Conservation (phyloP, 164 flowering plant species). For the Nelumbo lutea region DNA sequence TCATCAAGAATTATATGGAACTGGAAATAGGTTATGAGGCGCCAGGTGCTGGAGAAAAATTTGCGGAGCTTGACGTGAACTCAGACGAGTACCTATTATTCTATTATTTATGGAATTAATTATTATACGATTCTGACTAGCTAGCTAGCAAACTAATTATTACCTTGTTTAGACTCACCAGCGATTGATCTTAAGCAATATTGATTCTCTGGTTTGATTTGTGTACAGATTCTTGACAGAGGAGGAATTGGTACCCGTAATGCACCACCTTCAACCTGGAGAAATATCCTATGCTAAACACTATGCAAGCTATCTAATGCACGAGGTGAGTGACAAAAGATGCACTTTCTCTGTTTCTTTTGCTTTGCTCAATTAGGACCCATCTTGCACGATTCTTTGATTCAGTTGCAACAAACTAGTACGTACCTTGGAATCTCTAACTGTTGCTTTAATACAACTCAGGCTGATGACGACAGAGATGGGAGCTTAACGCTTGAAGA, state of each 20-base stretch:
- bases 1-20: slow-evolving; percentile 29
- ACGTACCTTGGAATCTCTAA: background rate
- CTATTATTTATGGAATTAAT: background rate
- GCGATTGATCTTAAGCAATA: background rate
- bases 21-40: slow-evolving; percentile 23
- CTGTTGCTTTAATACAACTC: background rate
- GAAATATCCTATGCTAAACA: slow-evolving; percentile 43
- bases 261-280: slow-evolving; percentile 44
- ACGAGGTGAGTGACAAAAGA: slow-evolving; percentile 30
- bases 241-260: slow-evolving; percentile 45
- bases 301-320: slow-evolving; percentile 39
- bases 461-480: slow-evolving; percentile 64
- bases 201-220: background rate
- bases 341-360: no score
- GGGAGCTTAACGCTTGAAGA: slow-evolving; percentile 42
- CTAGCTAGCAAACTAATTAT: no score
- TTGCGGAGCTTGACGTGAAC: slow-evolving; percentile 46
- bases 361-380: no score
- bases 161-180: no score
- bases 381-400: no score
- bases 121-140: no score
- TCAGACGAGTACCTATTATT: slow-evolving; percentile 34
- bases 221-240: slow-evolving; percentile 33
- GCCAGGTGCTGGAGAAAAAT: slow-evolving; percentile 32
- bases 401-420: no score